Evolutionary conservation across 2,329 filamentous ascomycete genomes (phyloP), one percentile per base, ranked within the genome.

Genomic region (Aspergillus nomiae): DNA sequence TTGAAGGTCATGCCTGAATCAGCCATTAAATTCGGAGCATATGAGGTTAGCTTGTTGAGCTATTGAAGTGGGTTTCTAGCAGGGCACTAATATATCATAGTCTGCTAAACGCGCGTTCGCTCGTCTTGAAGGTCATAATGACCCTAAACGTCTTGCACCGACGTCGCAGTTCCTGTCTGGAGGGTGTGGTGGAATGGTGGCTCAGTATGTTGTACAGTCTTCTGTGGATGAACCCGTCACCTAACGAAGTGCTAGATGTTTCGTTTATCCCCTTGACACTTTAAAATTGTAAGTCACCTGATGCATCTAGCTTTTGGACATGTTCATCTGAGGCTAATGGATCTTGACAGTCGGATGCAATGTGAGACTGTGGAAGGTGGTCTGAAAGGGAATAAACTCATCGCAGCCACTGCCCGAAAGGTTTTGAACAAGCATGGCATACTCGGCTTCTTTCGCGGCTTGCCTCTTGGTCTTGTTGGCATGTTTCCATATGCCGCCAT

Each of bases 401-500:
- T 99, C 66, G 80, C 89, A 32, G 88, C 90, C 56, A 98, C 94
- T 0, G 92, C 92, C 3, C 85, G 87, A 75, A 96, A 93, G 76
- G 97, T 99, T 90, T 92, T 89, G 83, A 85, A 84, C 46, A 86
- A 89, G 63, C 91, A 92, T 63, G 92, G 92, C 26, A 69, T 94
- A 32, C 83, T 86, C 36, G 85, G 91, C 8, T 94, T 93, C 66
- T 99, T 98, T 77, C 92, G 94, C 59, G 95, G 95, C 46, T 85
- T 99, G 38, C 94, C 93, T 0, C 95, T 98, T 87, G 95, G 95
- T 19, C 85, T 99, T 4, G 81, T 97, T 57, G 95, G 95, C 75
- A 97, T 98, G 89, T 99, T 99, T 72, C 95, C 95, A 0, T 99
- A 98, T 77, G 94, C 93, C 48, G 95, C 95, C 56, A 96, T 99